Evolutionary conservation across 1,284 basidiomycete species (phyloP), one percentile per base, ranked within the genome.

Genomic region (Heterobasidion annosum): DNA sequence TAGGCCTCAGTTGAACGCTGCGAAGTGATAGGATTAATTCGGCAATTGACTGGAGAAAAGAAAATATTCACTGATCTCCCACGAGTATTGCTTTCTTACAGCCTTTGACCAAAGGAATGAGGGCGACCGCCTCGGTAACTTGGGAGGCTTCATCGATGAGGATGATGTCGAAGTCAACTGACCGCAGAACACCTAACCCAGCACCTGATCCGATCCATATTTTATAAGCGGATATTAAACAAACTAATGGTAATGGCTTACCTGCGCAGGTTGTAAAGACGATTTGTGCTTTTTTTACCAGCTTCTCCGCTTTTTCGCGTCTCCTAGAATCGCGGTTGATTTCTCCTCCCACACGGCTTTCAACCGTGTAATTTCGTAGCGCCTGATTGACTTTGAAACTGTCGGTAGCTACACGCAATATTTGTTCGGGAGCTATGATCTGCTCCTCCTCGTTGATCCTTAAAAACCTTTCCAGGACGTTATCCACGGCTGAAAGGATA

Each of bases 121-220:
- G 66, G 0, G 81, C 76, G 49, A 74, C 75, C 2, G 82, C 77
- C 59, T 86, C 83, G 0, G 81, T 83, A 13, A 85, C 76, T 60
- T 85, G 83, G 0, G 82, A 84, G 0, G 82, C 82, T 58, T 85
- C 82, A 61, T 85, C 83, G 45, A 85, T 81, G 40, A 85, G 67
- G 0, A 76, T 80, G n/a, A 78, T 76, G 42, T 78, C 76, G 59
- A 84, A 85, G 56, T 81, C 68, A 15, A 76, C 62, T 56, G 79
- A 78, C 34, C 79, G 72, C 40, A 84, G 58, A 8, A 78, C 73
- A 3, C 82, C 82, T 2, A 85, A 65, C 1, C 82, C 82, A 33
- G 82, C 79, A 13, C 82, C 82, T 40, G 7, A 10, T 10, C 2
- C 10, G 37, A 40, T 3, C 25, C 25, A 25, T 25, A 25, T 5